phyloP scores from a whole-genome alignment of 2,329 filamentous ascomycete species.

The Metarhizium rileyi region DNA sequence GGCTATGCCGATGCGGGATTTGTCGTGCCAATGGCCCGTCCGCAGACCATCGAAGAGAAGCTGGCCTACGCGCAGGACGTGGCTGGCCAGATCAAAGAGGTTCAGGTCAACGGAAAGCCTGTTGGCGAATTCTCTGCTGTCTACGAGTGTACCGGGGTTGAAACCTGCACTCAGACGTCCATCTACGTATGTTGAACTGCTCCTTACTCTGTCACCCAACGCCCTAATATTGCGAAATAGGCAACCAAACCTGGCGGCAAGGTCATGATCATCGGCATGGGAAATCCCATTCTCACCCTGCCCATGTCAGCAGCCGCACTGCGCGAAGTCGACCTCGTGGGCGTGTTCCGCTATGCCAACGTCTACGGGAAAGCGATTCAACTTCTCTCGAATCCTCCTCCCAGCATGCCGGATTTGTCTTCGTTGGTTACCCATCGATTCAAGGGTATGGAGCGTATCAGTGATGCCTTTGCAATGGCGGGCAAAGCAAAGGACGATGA shows the following conservation, averaged over 20 bases:
- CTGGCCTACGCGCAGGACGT: conserved; percentile 40
- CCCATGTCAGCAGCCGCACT: conserved; percentile 59
- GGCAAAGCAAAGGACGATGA: conserved; percentile 59
- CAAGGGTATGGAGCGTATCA: conserved; percentile 50
- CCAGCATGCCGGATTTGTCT: conserved; percentile 51
- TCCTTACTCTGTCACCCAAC: not conserved
- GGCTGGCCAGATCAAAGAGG: conserved; percentile 32
- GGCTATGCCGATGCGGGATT: conserved; percentile 45
- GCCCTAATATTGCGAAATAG: conserved; percentile 19
- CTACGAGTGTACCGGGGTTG: conserved; percentile 73
- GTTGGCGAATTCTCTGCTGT: conserved; percentile 57
- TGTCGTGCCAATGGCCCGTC: conserved; percentile 38
- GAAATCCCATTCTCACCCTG: conserved; percentile 58
- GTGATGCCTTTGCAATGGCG: conserved; percentile 65
- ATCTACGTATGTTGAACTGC: conserved; percentile 48
- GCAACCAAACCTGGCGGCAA: conserved; percentile 57
- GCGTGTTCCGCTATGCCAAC: conserved; percentile 66
- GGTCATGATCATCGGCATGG: conserved; percentile 64
- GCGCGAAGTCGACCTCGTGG: conserved; percentile 61
- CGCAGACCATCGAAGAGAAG: conserved; percentile 42
- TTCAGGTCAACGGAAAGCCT: conserved; percentile 28
- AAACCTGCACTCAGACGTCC: conserved; percentile 62
- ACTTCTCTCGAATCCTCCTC: conserved; percentile 37
- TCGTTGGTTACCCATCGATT: conserved; percentile 64
- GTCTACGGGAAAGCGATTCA: conserved; percentile 53